phyloP scores from a whole-genome alignment of 164 flowering plant genomes.

The Aristolochia fimbriata region DNA sequence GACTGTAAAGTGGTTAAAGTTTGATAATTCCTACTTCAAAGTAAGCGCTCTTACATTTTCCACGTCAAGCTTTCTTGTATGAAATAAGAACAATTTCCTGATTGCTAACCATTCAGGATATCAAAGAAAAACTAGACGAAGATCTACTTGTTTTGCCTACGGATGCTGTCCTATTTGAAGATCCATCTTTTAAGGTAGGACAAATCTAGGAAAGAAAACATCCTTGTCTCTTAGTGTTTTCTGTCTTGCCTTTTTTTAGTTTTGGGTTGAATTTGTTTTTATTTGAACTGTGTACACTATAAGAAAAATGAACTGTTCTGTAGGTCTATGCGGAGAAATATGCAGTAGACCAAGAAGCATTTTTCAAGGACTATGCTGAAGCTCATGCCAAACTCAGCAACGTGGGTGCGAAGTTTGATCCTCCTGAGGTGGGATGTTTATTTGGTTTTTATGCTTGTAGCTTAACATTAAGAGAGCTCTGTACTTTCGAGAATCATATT shows the following conservation, averaged over 20 bases:
- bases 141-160: constrained; percentile 92
- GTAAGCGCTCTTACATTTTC: constrained; percentile 19
- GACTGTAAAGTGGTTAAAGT: constrained; percentile 92
- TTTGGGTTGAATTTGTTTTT: too few relatives aligned
- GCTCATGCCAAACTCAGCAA: constrained; percentile 98
- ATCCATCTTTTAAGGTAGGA: constrained; percentile 82
- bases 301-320: constrained; percentile 7
- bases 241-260: too few relatives aligned
- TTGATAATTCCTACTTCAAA: constrained; percentile 96
- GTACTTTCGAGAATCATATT: not conserved
- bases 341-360: constrained; percentile 76
- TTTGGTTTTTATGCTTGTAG: not conserved
- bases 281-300: too few relatives aligned
- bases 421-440: constrained; percentile 68
- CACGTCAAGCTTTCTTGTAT: not conserved
- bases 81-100: not conserved
- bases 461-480: not conserved
- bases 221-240: not conserved
- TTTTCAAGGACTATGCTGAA: constrained; percentile 96
- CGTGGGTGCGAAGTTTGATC: constrained; percentile 93
- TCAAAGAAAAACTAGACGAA: constrained; percentile 77
- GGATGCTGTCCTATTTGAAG: constrained; percentile 92
- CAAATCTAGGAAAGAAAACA: not conserved
- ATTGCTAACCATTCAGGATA: constrained; percentile 39
- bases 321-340: constrained; percentile 96